Base-by-base conservation (phyloP, 208 protist genomes). In the Kentomonas sorsogonicus region DNA sequence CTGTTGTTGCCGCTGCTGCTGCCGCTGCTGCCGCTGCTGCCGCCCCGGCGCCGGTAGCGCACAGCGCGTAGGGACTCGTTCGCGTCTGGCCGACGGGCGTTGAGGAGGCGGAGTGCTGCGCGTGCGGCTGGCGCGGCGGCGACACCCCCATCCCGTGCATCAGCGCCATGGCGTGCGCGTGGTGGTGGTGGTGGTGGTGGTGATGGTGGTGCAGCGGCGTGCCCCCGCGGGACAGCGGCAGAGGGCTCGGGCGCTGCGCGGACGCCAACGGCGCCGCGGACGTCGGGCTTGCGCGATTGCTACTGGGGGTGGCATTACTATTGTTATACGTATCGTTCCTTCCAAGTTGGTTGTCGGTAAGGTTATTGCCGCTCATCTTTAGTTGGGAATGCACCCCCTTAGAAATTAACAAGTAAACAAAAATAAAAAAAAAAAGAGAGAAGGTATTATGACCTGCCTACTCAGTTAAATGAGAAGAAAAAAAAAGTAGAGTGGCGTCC, bases 201-300 rank as follows among this genome's bases (percentile, higher is more conserved):
- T 56, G 5, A 5, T 34, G 52, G 13, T 38, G 52, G 27, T 56
- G 52, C 27, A 44, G 52, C 26, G 30, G 52, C 10, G 46, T n/a
- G n/a, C n/a, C n/a, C n/a, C n/a, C n/a, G n/a, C n/a, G n/a, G n/a
- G n/a, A n/a, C n/a, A n/a, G n/a, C n/a, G n/a, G n/a, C n/a, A n/a
- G n/a, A n/a, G n/a, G n/a, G n/a, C n/a, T n/a, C n/a, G n/a, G n/a
- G n/a, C n/a, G n/a, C n/a, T n/a, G n/a, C n/a, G n/a, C n/a, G n/a
- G n/a, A n/a, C 30, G 40, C 34, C 51, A 44, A 54, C 25, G 66
- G 60, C 16, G 46, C 53, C 15, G 50, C 59, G 33, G 63, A 53
- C 16, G 39, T 25, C 9, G 57, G 40, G 16, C 34, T 22, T 0
- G 57, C 20, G 6, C 10, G 15, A 20, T 47, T 55, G 53, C 18